Conservation (phyloP, 305 asterid genomes). For the Solanum aculeatissimum region DNA sequence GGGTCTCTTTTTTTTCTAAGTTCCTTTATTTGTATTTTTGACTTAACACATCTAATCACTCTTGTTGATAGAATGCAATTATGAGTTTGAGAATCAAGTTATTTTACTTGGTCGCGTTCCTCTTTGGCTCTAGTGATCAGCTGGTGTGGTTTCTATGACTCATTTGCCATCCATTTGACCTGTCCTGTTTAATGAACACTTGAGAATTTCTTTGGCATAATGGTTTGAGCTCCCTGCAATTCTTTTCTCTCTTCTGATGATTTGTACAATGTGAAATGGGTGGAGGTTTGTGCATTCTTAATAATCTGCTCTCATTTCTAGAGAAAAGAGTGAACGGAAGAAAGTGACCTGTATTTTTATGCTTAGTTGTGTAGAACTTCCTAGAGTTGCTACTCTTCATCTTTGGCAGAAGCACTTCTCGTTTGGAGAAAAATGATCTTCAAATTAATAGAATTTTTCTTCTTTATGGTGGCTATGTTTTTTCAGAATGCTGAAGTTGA, state of each 20-base stretch:
- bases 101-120: neutral
- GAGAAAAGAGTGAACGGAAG: neutral
- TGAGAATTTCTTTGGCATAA: neutral
- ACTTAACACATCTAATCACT: neutral
- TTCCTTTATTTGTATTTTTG: neutral
- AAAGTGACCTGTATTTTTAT: neutral
- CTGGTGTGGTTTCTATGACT: neutral
- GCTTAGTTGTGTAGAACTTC: neutral
- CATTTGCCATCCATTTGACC: neutral
- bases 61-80: neutral
- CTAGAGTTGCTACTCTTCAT: neutral
- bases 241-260: neutral
- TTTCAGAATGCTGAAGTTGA: neutral
- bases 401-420: neutral
- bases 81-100: neutral
- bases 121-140: neutral
- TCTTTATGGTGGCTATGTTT: neutral
- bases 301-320: neutral
- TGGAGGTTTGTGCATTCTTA: neutral
- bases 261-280: neutral
- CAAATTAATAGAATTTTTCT: neutral
- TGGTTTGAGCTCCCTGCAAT: neutral
- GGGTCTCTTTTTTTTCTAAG: neutral
- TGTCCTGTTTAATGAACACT: neutral
- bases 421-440: neutral